These are phyloP conservation scores for Antitrichia curtipendula DNA, from an alignment of 225 moss, liverwort and hornwort genomes.

Conservation along the genomic window DNA sequence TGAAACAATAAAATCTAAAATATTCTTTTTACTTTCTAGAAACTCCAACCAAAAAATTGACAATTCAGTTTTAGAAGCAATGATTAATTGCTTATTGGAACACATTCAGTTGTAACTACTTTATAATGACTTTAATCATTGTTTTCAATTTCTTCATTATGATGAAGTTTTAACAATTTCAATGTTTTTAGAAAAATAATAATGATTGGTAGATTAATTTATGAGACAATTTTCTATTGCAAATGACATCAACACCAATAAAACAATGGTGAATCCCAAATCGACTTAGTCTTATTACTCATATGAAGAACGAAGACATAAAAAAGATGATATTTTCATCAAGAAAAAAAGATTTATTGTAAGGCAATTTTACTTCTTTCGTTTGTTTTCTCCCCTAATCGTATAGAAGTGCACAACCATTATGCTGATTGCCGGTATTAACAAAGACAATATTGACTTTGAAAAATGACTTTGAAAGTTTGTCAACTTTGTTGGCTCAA, in stretches of 20 bases:
- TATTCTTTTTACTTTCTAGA: no score
- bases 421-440: accelerated
- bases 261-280: not conserved
- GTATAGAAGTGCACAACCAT: not conserved
- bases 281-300: not conserved
- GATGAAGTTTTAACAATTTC: not conserved
- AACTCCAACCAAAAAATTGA: no score
- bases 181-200: not conserved
- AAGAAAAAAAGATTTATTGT: not conserved
- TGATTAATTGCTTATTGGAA: no score
- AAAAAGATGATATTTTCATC: not conserved
- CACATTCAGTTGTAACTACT: no score
- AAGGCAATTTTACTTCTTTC: not conserved
- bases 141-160: no score
- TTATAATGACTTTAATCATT: no score
- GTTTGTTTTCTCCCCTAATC: not conserved
- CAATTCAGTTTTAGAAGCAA: no score
- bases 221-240: not conserved
- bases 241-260: not conserved
- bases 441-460: accelerated
- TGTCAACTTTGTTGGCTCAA: accelerated
- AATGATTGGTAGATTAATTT: not conserved
- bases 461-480: accelerated
- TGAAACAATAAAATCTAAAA: no score
- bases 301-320: not conserved